Percentiles rank a stretch among this genome's conserved stretches.
phyloP scores from a whole-genome alignment of 495 filamentous ascomycete genomes.

The Neurospora sp. region DNA sequence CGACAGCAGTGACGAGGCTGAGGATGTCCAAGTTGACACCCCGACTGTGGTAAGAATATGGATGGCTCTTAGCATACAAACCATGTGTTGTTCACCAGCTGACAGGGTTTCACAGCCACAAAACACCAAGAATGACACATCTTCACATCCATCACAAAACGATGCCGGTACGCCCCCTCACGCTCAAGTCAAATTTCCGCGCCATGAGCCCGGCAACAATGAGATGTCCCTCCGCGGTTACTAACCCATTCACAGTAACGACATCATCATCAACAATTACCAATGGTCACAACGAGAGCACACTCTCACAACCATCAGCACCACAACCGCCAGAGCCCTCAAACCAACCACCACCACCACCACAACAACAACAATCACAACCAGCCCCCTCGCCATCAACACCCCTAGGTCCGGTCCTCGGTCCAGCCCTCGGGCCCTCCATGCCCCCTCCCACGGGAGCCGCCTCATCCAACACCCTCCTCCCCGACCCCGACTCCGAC shows the following conservation, averaged over 20 bases:
- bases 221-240: not conserved
- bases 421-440: conserved; percentile 18
- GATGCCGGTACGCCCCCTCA: not conserved
- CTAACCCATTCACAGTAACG: not conserved
- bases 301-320: not conserved
- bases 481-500: conserved; percentile 4
- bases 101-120: not conserved
- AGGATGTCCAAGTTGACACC: conserved; percentile 25
- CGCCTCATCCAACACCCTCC: not conserved
- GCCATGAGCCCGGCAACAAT: not conserved
- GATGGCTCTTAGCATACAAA: conserved; percentile 3
- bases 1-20: conserved; percentile 71
- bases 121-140: not conserved
- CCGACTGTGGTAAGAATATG: not conserved
- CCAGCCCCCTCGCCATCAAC: not conserved
- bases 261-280: not conserved
- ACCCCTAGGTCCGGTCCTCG: conserved; percentile 25
- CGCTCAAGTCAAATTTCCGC: not conserved
- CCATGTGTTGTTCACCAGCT: not conserved
- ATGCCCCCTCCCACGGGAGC: not conserved
- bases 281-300: not conserved
- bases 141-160: not conserved
- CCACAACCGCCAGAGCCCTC: not conserved
- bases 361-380: not conserved
- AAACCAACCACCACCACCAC: not conserved